These are phyloP conservation scores for Talaromyces sp. DNA, from an alignment of 2,329 filamentous ascomycete species.

Conservation along the genomic window DNA sequence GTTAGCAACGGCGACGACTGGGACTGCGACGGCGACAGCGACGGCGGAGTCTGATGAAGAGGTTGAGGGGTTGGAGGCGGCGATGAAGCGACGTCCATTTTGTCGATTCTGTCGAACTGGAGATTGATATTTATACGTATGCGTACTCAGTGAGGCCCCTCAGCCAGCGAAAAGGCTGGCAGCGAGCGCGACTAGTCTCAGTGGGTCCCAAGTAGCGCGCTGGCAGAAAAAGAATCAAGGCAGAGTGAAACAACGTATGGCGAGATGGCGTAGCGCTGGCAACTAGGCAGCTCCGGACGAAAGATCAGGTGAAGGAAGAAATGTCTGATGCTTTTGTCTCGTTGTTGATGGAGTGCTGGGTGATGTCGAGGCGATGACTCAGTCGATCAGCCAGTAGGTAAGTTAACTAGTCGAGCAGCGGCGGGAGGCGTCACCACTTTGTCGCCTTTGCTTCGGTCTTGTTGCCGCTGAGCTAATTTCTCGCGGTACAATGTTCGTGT, in stretches of 20 bases:
- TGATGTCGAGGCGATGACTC: not conserved
- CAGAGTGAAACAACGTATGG: not conserved
- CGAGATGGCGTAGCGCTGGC: not conserved
- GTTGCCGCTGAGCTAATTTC: conserved; percentile 14
- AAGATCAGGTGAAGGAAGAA: not conserved
- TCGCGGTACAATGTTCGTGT: not conserved
- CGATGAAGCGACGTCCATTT: conserved; percentile 11
- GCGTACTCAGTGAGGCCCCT: not conserved
- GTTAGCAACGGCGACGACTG: not conserved
- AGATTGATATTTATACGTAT: not conserved
- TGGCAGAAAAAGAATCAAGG: not conserved
- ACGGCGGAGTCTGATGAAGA: not conserved
- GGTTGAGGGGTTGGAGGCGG: not conserved
- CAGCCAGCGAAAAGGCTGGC: conserved; percentile 1
- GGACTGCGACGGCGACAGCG: not conserved
- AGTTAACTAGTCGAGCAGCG: not conserved
- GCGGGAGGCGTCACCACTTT: conserved; percentile 12
- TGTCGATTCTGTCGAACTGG: not conserved
- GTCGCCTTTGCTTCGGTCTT: not conserved
- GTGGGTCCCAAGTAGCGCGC: not conserved
- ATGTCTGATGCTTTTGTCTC: not conserved
- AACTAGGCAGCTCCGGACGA: not conserved
- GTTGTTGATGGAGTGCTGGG: not conserved
- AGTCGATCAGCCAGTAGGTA: not conserved
- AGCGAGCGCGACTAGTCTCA: not conserved